phyloP scores from a whole-genome alignment of 2,329 filamentous ascomycete species.

The Sporothrix protearum region DNA sequence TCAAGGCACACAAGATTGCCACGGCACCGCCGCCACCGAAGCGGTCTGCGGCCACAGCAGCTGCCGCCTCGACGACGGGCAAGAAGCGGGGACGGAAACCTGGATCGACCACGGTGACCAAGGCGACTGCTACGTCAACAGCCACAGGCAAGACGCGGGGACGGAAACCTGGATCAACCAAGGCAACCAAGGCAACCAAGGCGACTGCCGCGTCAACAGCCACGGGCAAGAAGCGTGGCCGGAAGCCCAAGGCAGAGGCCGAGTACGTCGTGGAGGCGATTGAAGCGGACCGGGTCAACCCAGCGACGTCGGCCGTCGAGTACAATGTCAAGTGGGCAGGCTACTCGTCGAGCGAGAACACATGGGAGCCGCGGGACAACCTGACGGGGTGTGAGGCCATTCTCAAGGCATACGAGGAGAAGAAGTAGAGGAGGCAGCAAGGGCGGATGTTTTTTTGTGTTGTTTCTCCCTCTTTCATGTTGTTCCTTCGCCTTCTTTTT shows the following conservation, averaged over 20 bases:
- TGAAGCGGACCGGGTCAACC: slow-evolving; percentile 41
- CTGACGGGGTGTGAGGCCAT: slow-evolving; percentile 40
- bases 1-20: slow-evolving; percentile 19
- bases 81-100: slow-evolving; percentile 15
- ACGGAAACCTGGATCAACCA: not conserved
- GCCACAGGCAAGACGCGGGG: slow-evolving; percentile 14
- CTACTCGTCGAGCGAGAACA: slow-evolving; percentile 43
- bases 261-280: slow-evolving; percentile 51
- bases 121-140: not conserved
- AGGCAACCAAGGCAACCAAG: slow-evolving; percentile 5
- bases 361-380: slow-evolving; percentile 52
- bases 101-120: not conserved
- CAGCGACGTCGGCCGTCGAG: slow-evolving; percentile 38
- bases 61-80: not conserved
- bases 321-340: slow-evolving; percentile 56
- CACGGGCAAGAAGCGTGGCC: slow-evolving; percentile 19
- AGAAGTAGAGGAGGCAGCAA: slow-evolving; percentile 9
- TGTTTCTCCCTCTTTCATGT: too few species aligned
- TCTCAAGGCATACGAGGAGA: slow-evolving; percentile 40
- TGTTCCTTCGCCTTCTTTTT: not conserved
- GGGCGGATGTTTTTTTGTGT: too few species aligned
- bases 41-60: not conserved
- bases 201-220: not conserved
- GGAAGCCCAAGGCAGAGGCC: slow-evolving; percentile 26
- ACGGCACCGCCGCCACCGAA: slow-evolving; percentile 15